Evolutionary conservation across 805 yeast genomes (phyloP), one percentile per base, ranked within the genome.

Genomic region (Metschnikowia matae): DNA sequence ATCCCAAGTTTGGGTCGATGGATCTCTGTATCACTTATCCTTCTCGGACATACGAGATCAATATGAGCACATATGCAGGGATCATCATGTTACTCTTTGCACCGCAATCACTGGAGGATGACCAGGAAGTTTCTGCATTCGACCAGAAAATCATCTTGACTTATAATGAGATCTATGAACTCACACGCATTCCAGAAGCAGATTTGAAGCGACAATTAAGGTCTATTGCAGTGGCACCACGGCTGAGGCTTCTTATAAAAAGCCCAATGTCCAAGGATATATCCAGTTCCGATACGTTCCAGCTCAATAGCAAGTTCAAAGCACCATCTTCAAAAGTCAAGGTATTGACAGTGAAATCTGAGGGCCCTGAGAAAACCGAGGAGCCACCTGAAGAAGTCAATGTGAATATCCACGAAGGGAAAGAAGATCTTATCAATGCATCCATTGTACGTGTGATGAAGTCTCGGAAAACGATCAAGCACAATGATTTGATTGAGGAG

Each of bases 401-500:
- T 63, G 75, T 75, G n/a, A 68, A 73, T 35, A 72, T 89, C 31
- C 76, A 77, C 37, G 84, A 80, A 56, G 82, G 89, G 4, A 74
- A 96, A 50, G 75, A 81, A 51, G 75, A 77, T 49, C 87, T 84
- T 60, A 72, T 86, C 2, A 94, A 88, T 62, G 96, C 97, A 1
- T 94, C 95, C 0, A 79, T 90, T 49, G 96, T 90, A 4, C 75
- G 97, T 46, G 81, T 85, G n/a, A 84, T 90, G 92, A 90, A 90
- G 68, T 77, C 88, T 1, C 71, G 90, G 33, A 84, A 82, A 57
- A 67, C 74, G 0, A 57, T 85, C 48, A 71, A 65, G 23, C 92
- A 87, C 62, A 82, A 81, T 56, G 84, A 84, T 37, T 71, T 90
- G 48, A 70, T 87, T n/a, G 78, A 75, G 33, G 90, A 84, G 57